Percentiles rank a stretch among this genome's conserved stretches.
phyloP scores from a whole-genome alignment of 371 early-diverging fungal species.

The Mycotypha africana region DNA sequence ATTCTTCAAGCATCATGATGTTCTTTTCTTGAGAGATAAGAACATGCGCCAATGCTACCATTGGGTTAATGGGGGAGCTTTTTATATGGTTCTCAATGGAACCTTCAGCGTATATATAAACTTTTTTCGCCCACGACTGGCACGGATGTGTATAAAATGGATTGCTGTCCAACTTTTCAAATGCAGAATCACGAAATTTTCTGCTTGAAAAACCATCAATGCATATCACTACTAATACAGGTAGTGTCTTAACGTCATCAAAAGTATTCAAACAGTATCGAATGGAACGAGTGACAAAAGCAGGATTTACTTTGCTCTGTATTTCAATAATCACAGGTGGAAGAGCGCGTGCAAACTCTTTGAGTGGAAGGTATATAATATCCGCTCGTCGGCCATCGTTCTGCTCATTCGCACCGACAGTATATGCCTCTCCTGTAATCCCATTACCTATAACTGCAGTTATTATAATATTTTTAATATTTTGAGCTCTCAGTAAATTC shows the following conservation, averaged over 20 bases:
- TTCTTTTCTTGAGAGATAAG: conserved; percentile 9
- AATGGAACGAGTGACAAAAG: conserved; percentile 9
- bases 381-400: conserved; percentile 6
- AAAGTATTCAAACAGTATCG: conserved; percentile 12
- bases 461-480: conserved; percentile 7
- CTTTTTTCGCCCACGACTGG: conserved; percentile 12
- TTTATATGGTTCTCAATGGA: conserved; percentile 6
- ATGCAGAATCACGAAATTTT: conserved; percentile 4
- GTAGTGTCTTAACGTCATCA: conserved; percentile 5
- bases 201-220: conserved; percentile 11
- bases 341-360: no score
- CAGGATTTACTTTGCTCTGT: conserved; percentile 3
- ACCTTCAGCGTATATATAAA: conserved; percentile 8
- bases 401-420: conserved; percentile 4
- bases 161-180: conserved; percentile 9
- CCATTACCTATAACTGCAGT: conserved; percentile 4
- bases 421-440: conserved; percentile 8
- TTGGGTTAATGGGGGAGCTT: conserved; percentile 9
- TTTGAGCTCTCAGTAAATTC: no score
- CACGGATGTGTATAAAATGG: conserved; percentile 10
- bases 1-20: conserved; percentile 9
- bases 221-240: conserved; percentile 9
- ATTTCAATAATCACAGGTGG: conserved; percentile 12
- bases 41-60: conserved; percentile 11
- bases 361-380: conserved; percentile 6